Conservation (phyloP, 257 asterid genomes). For the Sherardia arvensis region DNA sequence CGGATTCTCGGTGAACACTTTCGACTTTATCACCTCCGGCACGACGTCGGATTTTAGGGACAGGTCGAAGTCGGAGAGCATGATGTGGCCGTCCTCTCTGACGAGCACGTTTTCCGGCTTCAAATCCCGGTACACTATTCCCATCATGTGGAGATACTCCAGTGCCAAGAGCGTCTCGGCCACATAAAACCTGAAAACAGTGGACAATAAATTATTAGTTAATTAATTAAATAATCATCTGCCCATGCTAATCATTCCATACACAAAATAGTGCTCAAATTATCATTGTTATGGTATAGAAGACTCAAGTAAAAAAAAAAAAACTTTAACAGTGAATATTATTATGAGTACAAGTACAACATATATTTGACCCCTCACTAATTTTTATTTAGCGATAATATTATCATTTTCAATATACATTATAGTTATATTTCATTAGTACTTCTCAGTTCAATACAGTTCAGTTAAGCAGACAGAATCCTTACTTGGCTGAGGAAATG, state of each 20-base stretch:
- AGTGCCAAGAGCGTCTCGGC: slow-evolving; percentile 36
- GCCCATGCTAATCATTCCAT: not conserved
- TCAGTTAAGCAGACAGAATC: too few relatives aligned
- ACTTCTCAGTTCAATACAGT: too few relatives aligned
- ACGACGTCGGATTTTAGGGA: slow-evolving; percentile 35
- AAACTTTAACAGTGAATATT: too few relatives aligned
- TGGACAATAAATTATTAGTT: not conserved
- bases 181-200: slow-evolving; percentile 31
- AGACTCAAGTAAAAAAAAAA: too few relatives aligned
- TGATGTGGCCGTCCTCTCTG: slow-evolving; percentile 44
- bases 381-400: too few relatives aligned
- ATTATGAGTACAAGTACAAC: too few relatives aligned
- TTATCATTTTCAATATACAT: too few relatives aligned
- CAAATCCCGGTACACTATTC: slow-evolving; percentile 39
- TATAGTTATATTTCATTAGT: too few relatives aligned
- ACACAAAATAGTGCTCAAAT: too few relatives aligned
- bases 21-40: slow-evolving; percentile 29
- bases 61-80: slow-evolving; percentile 47
- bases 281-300: too few relatives aligned
- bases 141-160: slow-evolving; percentile 46
- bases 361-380: too few relatives aligned
- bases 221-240: not conserved
- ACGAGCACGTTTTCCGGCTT: slow-evolving; percentile 45
- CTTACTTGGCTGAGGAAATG: slow-evolving; percentile 35
- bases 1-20: slow-evolving; percentile 5